Evolutionary conservation across 805 yeast species (phyloP), one percentile per base, ranked within the genome.

Genomic region (Kodamaea kakaduensis): DNA sequence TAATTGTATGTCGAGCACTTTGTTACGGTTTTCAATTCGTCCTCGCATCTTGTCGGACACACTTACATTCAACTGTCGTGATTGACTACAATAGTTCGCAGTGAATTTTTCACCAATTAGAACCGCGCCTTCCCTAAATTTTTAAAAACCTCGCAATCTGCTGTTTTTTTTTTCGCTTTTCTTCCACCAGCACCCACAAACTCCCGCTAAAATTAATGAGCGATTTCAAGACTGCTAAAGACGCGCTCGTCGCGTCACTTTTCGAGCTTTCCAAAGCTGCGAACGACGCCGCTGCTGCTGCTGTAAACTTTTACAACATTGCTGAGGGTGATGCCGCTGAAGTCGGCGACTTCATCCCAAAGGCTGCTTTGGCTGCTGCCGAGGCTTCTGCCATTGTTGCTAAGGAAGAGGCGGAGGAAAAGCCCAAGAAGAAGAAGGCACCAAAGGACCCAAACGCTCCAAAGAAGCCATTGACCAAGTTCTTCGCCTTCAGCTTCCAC

Each of bases 371-470:
- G 29, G 31, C 31, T 12, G 48, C 48, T 14, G 40, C 42, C 25
- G 41, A 49, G 24, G 47, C 45, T 3, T 40, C 35, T 19, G 43
- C 45, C 10, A 30, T 40, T 36, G 17, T 51, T 46, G n/a, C 41
- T 49, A 50, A 43, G 21, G 37, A 44, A 9, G 50, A 33, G 8
- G 44, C 20, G 15, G 49, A 41, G 12, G 52, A 44, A 16, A 38
- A 41, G 32, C 36, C 39, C 6, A 81, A 76, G 61, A 77, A 74
- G 50, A 67, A 64, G 50, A 71, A 68, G 50, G 65, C 56, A 24
- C 69, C 62, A 35, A 69, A 62, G 48, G 97, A 90, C 61, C 97
- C 97, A 34, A 81, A 84, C 52, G 96, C 96, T 29, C 98, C 98
- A 41, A 87, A 85, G 71, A 88, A 88, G 53, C 97, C 98, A 10